Base-by-base conservation (phyloP, 2,329 filamentous ascomycete genomes). In the Neofusicoccum sp. region DNA sequence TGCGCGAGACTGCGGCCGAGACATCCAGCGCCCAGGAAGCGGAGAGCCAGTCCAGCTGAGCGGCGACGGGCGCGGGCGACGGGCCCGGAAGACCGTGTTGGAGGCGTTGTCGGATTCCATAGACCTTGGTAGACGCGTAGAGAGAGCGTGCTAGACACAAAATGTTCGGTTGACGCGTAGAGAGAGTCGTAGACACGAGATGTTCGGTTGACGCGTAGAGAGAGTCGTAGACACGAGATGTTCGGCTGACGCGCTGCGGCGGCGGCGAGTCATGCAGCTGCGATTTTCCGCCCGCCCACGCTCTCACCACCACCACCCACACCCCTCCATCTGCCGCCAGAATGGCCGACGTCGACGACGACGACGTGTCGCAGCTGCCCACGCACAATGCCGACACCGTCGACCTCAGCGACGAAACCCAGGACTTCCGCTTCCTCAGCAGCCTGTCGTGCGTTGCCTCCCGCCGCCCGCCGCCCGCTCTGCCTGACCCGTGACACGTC, bases 401-500 rank as follows among this genome's bases (percentile, higher is more conserved):
- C 80, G 70, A 88, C 72, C 81, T 87, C 58, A 88, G 88, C 41
- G 93, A 96, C 68, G 89, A 93, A 73, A 85, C 88, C 1, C 91
- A 93, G 69, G 93, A 98, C 76, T 97, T 93, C 74, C 88, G 90
- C 65, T 88, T 93, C 64, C 87, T 89, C 41, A 79, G 79, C 63
- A 79, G 79, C 62, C 72, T 87, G 65, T 82, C 79, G 73, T 81
- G 79, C 75, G 81, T 69, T 63, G 48, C 48, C 45, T 41, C 31
- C 34, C 36, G 12, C 26, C 16, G 51, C 20, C 12, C 43, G 30
- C 45, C 28, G 36, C 38, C 54, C 16, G 26, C 44, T 62, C 11
- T 31, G 20, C n/a, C 33, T 11, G 43, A 34, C 41, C 34, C 34
- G 14, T 57, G 16, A 64, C 60, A 16, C 12, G 43, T 11, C 44